Base-by-base conservation (phyloP, 345 rosid species). In the Pugionium cornutum region DNA sequence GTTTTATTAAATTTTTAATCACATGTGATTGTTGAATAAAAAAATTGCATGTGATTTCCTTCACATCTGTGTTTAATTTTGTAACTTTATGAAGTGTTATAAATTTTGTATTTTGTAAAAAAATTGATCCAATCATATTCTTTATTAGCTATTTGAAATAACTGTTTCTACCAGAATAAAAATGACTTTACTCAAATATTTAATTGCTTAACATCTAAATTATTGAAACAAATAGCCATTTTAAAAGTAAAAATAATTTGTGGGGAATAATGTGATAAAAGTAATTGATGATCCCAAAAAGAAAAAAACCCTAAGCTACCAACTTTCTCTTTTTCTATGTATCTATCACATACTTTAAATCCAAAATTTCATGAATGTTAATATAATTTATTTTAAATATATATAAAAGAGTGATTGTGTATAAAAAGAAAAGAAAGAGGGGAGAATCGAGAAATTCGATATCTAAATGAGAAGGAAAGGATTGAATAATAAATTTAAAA, bases 391-490 rank as follows among this genome's bases (percentile, higher is more conserved):
- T 18, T 18, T 18, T 18, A 18, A 18, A 18, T 18, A 70, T 55
- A 70, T 55, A 26, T 41, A 28, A 64, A 71, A 71, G 70, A 64
- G 42, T 55, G 2, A 58, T 28, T 55, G 52, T 64, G 58, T 57
- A 58, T 28, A 29, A 58, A 72, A 64, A 58, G 61, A 30, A 58
- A 64, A 58, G 72, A 66, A 66, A 66, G 49, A 53, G 48, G 48
- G 27, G 72, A 9, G 48, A 45, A 58, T 52, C 72, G 51, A 65
- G 72, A 73, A 66, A 73, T 73, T 73, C 76, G 72, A 73, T 73
- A 60, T 59, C 76, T 67, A 58, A 66, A 73, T 59, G 67, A 46
- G 72, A 73, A 73, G 76, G 72, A 73, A 73, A 58, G 76, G 72
- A 1, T 8, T 3, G 9, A 60, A 5, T 32, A 26, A 37, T 64